A percentile compares a stretch with the other conserved stretches of the same genome.
phyloP scores from a whole-genome alignment of 2,329 filamentous ascomycete genomes.

The Talaromyces islandicus region DNA sequence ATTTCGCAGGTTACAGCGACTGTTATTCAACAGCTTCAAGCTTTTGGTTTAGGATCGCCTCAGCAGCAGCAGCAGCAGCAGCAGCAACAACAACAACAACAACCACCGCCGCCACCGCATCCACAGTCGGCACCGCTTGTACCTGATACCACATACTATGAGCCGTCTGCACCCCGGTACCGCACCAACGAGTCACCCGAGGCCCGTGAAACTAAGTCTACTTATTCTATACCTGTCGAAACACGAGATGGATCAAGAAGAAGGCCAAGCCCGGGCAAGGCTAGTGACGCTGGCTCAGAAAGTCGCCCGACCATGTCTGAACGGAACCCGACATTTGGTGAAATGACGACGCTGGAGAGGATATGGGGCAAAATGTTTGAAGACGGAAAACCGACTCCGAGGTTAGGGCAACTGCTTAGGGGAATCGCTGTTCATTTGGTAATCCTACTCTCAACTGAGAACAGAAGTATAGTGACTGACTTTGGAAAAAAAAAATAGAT shows the following conservation, averaged over 20 bases:
- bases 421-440: conserved; percentile 71
- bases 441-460: conserved; percentile 20
- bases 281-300: conserved; percentile 18
- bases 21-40: conserved; percentile 54
- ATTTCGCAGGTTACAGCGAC: conserved; percentile 56
- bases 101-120: neutral
- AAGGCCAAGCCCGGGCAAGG: conserved; percentile 4
- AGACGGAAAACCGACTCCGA: conserved; percentile 59
- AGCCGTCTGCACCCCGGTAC: neutral
- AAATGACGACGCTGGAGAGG: conserved; percentile 58
- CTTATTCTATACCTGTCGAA: conserved; percentile 1
- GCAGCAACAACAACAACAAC: neutral
- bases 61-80: conserved; percentile 18
- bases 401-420: conserved; percentile 64
- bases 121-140: conserved; percentile 8
- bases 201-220: neutral
- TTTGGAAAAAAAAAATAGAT: conserved; percentile 47
- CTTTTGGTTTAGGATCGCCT: conserved; percentile 32
- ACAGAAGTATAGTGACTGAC: neutral
- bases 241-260: neutral
- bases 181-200: conserved; percentile 1
- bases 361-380: conserved; percentile 74
- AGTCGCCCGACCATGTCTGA: conserved; percentile 31
- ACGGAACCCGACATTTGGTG: conserved; percentile 36
- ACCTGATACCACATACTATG: conserved; percentile 6